Evolutionary conservation across 345 rosid species (phyloP).

Genomic region (Eucalyptus melliodora): DNA sequence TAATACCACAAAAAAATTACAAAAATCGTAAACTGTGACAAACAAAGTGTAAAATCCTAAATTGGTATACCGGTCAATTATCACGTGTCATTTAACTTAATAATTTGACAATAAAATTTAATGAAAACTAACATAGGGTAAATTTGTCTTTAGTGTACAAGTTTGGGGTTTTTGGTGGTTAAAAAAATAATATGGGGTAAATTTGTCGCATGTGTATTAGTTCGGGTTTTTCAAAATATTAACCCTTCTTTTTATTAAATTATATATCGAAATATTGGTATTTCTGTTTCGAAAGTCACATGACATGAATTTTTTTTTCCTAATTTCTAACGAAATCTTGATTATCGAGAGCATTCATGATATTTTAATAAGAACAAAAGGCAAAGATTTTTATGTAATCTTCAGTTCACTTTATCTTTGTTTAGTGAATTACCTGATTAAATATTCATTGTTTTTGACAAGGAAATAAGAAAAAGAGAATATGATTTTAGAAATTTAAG

Average conservation of each 20-base stretch:
- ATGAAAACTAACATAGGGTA: accelerated
- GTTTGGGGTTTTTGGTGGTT: accelerated
- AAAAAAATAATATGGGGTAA: accelerated
- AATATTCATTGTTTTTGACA: background rate
- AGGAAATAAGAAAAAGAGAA: background rate
- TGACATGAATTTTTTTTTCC: no score
- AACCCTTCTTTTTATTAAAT: background rate
- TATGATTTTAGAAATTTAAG: background rate
- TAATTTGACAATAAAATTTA: no score
- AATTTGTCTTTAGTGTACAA: no score
- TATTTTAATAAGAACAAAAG: no score
- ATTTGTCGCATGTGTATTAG: accelerated
- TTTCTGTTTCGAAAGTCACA: no score
- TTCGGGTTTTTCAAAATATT: accelerated
- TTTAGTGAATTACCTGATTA: background rate
- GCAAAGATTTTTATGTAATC: background rate
- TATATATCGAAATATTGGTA: background rate
- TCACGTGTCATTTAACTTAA: no score
- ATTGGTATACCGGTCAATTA: accelerated
- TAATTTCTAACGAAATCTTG: no score
- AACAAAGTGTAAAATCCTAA: accelerated
- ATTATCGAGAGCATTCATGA: no score
- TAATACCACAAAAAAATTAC: no score
- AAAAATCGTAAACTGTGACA: no score
- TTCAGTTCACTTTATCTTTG: background rate